Evolutionary conservation across 2,329 filamentous ascomycete genomes (phyloP).

Genomic region (Colletotrichum sp.): DNA sequence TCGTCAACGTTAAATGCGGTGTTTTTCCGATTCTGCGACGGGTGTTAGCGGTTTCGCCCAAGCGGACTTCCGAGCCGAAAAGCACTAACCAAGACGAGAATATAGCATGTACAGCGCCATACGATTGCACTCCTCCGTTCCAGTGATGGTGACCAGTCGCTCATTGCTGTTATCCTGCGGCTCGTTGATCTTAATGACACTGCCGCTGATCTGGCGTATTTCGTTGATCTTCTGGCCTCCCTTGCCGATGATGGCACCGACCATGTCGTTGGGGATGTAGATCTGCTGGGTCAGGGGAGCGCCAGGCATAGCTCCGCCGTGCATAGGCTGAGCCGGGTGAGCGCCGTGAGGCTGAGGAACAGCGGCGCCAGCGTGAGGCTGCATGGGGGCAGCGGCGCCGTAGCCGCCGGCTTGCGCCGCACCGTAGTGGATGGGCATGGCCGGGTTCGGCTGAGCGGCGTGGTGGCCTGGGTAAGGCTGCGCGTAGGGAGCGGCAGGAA

Average conservation of each 20-base stretch:
- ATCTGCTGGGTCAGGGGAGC: slow-evolving; percentile 96
- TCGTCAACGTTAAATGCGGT: slow-evolving; percentile 40
- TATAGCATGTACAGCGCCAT: slow-evolving; percentile 99
- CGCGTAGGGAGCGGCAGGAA: slow-evolving; percentile 77
- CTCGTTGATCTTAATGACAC: slow-evolving; percentile 99
- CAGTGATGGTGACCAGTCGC: slow-evolving; percentile 94
- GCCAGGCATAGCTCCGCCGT: slow-evolving; percentile 68
- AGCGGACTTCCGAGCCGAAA: slow-evolving; percentile 22
- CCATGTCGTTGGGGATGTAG: slow-evolving; percentile 99
- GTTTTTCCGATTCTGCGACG: slow-evolving; percentile 49
- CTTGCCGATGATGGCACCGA: slow-evolving; percentile 98
- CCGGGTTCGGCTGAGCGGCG: slow-evolving; percentile 65
- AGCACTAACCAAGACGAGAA: slow-evolving; percentile 82
- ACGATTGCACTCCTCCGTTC: slow-evolving; percentile 97
- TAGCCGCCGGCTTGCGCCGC: slow-evolving; percentile 72
- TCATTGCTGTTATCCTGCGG: slow-evolving; percentile 99
- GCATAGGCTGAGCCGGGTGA: slow-evolving; percentile 71
- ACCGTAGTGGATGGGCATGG: slow-evolving; percentile 78
- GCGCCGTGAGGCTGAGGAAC: slow-evolving; percentile 59
- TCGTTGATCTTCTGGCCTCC: slow-evolving; percentile 99
- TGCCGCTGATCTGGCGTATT: slow-evolving; percentile 94
- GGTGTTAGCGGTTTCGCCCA: slow-evolving; percentile 28
- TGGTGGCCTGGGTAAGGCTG: slow-evolving; percentile 73
- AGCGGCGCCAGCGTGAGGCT: slow-evolving; percentile 71
- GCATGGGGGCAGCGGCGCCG: slow-evolving; percentile 79